Evolutionary conservation across 106 monocot species (phyloP).

Genomic region (Cymbidium sinense): DNA sequence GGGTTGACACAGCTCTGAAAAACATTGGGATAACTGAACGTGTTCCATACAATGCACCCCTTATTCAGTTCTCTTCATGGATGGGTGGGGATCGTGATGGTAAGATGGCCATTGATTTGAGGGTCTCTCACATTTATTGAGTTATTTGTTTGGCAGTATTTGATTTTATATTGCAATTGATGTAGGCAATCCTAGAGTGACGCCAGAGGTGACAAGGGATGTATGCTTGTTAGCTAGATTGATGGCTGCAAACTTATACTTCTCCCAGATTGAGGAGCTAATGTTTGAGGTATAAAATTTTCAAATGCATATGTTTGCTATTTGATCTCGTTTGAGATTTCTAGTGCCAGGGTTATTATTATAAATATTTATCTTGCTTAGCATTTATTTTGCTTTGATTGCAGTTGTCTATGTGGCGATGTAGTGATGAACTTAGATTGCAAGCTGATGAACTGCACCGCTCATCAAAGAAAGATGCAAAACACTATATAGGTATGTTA

Average conservation of each 20-base stretch:
- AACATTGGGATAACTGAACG: conserved; percentile 95
- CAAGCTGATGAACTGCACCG: conserved; percentile 19
- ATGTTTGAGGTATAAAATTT: conserved; percentile 75
- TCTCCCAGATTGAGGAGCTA: conserved; percentile 80
- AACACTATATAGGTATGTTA: conserved; percentile 28
- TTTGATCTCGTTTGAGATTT: not conserved
- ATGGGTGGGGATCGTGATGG: conserved; percentile 99
- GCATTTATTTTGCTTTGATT: not conserved
- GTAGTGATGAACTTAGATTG: conserved; percentile 19
- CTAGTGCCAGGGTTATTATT: not conserved
- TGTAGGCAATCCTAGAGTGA: conserved; percentile 86
- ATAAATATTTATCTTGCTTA: not conserved
- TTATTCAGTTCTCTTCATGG: conserved; percentile 99
- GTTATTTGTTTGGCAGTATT: not conserved
- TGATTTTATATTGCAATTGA: not conserved
- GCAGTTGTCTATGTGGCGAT: conserved; percentile 32
- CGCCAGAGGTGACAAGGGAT: conserved; percentile 85
- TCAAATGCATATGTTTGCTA: not conserved
- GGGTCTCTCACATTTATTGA: not conserved
- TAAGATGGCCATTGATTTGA: conserved; percentile 16
- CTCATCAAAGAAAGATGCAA: conserved; percentile 27
- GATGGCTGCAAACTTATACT: conserved; percentile 90
- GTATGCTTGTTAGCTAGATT: conserved; percentile 87
- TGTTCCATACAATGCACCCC: conserved; percentile 93
- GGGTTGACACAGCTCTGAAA: conserved; percentile 91